phyloP scores from a whole-genome alignment of 257 asterid genomes.

The Parsonsia alboflavescens region DNA sequence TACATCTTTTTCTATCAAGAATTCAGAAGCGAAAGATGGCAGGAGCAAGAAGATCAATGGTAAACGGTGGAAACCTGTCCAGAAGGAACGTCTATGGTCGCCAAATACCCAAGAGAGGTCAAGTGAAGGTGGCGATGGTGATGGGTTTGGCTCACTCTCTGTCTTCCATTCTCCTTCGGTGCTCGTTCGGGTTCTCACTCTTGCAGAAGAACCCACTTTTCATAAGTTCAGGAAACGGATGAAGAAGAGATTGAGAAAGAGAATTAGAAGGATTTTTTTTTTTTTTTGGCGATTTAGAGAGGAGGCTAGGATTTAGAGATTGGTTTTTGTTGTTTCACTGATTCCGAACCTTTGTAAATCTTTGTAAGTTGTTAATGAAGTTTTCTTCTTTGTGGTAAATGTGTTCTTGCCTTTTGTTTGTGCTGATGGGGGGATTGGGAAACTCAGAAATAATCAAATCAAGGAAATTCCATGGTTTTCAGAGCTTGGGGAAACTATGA shows the following conservation, averaged over 20 bases:
- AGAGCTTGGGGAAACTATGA: too few relatives aligned
- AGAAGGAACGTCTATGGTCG: conserved; percentile 42
- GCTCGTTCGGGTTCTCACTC: conserved; percentile 29
- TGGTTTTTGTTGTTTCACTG: conserved; percentile 4
- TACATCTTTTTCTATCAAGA: background rate
- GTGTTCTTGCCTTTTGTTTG: background rate
- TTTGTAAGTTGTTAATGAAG: conserved; percentile 3
- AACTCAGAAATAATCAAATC: too few relatives aligned
- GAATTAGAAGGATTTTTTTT: background rate
- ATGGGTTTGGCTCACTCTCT: conserved; percentile 51
- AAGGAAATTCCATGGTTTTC: too few relatives aligned
- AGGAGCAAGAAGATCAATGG: conserved; percentile 35
- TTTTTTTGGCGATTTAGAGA: conserved; percentile 3
- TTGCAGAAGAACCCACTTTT: conserved; percentile 13
- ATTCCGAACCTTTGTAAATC: conserved; percentile 20
- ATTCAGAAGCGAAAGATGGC: conserved; percentile 33
- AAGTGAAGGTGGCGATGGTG: conserved; percentile 63
- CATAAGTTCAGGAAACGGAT: background rate
- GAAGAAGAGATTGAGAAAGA: background rate
- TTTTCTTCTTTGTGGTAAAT: too few relatives aligned
- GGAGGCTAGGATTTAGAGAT: conserved; percentile 17
- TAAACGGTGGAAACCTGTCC: conserved; percentile 26
- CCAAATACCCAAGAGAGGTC: conserved; percentile 65
- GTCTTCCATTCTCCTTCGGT: conserved; percentile 34
- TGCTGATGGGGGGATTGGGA: background rate